Evolutionary conservation across 192 early-diverging fungal genomes (phyloP), one percentile per base, ranked within the genome.

Genomic region (Pilobolus umbonatus): DNA sequence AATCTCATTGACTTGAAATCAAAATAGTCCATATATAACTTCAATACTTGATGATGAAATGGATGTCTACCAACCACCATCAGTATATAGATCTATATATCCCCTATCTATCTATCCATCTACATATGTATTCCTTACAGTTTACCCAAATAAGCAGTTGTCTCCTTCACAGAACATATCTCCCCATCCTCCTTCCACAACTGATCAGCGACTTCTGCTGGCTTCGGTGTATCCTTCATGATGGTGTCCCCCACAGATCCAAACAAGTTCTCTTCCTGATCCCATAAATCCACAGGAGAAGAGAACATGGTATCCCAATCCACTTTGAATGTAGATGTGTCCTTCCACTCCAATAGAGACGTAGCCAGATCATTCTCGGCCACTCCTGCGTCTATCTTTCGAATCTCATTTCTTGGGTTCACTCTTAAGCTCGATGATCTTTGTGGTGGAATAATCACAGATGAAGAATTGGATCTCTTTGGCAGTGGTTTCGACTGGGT

Each of bases 11-110:
- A 2, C 4, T 48, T 46, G 43, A 69, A 69, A 19, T 69, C 61
- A 54, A 69, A 69, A 8, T 54, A 50, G 25, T 62, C 46, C 22
- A 69, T 28, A 45, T 62, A 69, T n/a, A 39, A 21, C 12, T 52
- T 46, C 14, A 62, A 28, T 19, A 62, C 67, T 42, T 31, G 48
- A 21, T 58, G 55, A 32, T 50, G 19, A 34, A 65, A 65, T 29
- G 48, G 55, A 4, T 57, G 47, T 22, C 63, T 65, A 36, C 9
- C 8, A 25, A 2, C 30, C 19, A 12, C 14, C 21, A 26, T 14
- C 5, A 15, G 6, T 3, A 46, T 5, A 26, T 43, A 51, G 49
- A 17, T 21, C 2, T 24, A 24, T 42, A n/a, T 46, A 25, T 26
- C 28, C 14, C 5, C 12, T 25, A 8, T 10, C 29, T 25, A 4